Evolutionary conservation across 1,139 yeast species (phyloP), one percentile per base, ranked within the genome.

Genomic region (Lodderomyces pseudojiufengensis): DNA sequence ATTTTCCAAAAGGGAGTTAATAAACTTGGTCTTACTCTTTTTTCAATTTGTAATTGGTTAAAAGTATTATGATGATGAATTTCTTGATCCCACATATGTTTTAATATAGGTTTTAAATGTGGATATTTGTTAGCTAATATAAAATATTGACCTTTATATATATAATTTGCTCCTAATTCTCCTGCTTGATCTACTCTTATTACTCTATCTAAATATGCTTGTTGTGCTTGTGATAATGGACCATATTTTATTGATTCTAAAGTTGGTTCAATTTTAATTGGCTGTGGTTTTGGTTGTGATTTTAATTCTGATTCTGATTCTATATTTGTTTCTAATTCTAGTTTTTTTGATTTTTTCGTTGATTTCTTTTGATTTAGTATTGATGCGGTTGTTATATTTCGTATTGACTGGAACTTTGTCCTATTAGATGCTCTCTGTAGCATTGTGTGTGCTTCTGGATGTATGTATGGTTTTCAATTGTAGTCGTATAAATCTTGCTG

Each of bases 41-140:
- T 80, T 42, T 75, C 71, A 1, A 76, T 66, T 55, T 92, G 97
- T 27, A 90, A 63, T 3, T 70, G 59, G 55, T 94, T 85, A 63
- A 92, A 92, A 0, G 95, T 84, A 42, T 76, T 64, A 55, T 88
- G 95, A 52, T 92, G 99, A 49, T 82, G 86, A 29, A 90, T 69
- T 52, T 92, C 99, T 57, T 92, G 97, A 30, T 88, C 96, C 97
- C 98, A 90, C 98, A 92, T 92, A 57, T 92, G 97, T 51, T 80
- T 76, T 51, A 92, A 68, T 9, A 88, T 70, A 0, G 84, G 84
- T 51, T 76, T 78, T 41, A 84, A 61, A 45, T 83, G 86, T 3
- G 95, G 86, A 44, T 76, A 70, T 43, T 79, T 82, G 41, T 71
- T 71, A 10, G 85, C 78, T 38, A 92, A 69, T 3, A 90, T 88